Conservation (phyloP, 106 monocot species). For the Ottelia alismoides region DNA sequence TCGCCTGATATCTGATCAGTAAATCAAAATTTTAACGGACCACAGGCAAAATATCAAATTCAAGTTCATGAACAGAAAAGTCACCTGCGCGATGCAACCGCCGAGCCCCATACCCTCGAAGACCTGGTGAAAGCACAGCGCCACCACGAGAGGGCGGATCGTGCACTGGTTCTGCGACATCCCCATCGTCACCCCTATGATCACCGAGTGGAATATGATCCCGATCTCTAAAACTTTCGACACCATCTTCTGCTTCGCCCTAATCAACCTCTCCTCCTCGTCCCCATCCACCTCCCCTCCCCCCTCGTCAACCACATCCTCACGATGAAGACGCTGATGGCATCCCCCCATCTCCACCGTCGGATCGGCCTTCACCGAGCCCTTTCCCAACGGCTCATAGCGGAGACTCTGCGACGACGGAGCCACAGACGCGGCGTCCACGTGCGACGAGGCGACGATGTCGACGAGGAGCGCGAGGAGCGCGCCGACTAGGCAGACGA, state of each 20-base stretch:
- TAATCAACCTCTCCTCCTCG: slow-evolving; percentile 42
- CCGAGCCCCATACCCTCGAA: too few species aligned
- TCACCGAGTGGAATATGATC: too few species aligned
- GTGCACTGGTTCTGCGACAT: slow-evolving; percentile 85
- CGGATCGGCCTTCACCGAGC: slow-evolving; percentile 1
- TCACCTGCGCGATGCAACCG: too few species aligned
- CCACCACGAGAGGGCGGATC: too few species aligned
- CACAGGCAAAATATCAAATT: too few species aligned
- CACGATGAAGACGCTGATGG: slow-evolving; percentile 5
- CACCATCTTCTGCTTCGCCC: too few species aligned
- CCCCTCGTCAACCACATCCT: not conserved
- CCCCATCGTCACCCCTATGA: slow-evolving; percentile 77
- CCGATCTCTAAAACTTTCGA: too few species aligned
- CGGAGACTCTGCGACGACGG: not conserved
- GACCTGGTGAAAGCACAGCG: too few species aligned
- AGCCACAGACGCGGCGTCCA: not conserved
- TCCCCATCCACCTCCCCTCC: slow-evolving; percentile 19
- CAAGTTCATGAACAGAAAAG: too few species aligned
- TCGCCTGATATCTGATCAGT: too few species aligned
- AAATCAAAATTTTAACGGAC: too few species aligned
- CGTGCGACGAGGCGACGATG: slow-evolving; percentile 49
- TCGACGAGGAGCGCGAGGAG: slow-evolving; percentile 78
- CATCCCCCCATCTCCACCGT: slow-evolving; percentile 9
- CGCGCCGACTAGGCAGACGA: slow-evolving; percentile 51
- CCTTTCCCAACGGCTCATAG: too few species aligned